Evolutionary conservation across 2,329 filamentous ascomycete species (phyloP).

Genomic region (Pyricularia grisea): DNA sequence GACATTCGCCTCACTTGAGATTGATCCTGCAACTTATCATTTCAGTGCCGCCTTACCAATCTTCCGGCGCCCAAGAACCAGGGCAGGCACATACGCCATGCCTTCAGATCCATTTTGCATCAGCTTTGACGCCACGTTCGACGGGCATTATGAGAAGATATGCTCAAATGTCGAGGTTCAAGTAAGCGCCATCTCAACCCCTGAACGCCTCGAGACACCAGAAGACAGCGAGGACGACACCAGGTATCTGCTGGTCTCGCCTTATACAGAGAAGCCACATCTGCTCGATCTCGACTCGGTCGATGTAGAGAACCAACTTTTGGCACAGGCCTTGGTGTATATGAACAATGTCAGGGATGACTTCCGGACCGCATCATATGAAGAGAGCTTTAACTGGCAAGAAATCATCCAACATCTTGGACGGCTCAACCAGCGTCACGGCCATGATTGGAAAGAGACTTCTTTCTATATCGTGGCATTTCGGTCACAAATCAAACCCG

Average conservation of each 20-base stretch:
- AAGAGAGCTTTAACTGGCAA: conserved; percentile 68
- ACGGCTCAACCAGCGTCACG: conserved; percentile 35
- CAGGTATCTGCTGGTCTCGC: conserved; percentile 55
- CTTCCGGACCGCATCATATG: conserved; percentile 70
- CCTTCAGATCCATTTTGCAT: neutral
- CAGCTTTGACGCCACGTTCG: neutral
- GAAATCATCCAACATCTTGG: conserved; percentile 51
- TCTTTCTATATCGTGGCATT: conserved; percentile 82
- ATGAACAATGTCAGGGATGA: conserved; percentile 55
- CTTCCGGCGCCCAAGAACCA: neutral
- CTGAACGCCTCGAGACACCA: neutral
- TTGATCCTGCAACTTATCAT: neutral
- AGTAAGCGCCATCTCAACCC: neutral
- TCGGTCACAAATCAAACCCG: conserved; percentile 60
- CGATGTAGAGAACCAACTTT: conserved; percentile 53
- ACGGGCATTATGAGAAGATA: neutral
- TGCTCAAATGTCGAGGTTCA: neutral
- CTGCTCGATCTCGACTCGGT: conserved; percentile 63
- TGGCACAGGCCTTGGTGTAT: conserved; percentile 61
- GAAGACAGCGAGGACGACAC: neutral
- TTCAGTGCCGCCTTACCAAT: neutral
- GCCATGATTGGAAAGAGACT: conserved; percentile 47
- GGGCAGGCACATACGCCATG: neutral
- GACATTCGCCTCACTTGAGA: neutral
- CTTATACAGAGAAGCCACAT: conserved; percentile 63